Base-by-base conservation (phyloP, 139 green algal genomes). In the Asterochloris erici region DNA sequence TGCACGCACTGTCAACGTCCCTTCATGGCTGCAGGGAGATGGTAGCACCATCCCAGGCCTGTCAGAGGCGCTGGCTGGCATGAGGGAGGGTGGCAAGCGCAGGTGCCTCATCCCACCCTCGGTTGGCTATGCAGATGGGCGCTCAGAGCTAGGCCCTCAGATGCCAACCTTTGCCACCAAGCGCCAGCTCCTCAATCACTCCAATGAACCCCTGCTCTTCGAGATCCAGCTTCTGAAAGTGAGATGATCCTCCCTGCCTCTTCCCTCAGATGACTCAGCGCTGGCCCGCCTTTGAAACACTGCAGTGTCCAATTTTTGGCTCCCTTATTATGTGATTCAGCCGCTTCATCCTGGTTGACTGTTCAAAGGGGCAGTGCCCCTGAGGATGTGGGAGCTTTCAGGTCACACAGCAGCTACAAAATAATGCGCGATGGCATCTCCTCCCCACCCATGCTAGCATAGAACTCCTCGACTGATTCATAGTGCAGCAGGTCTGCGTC, bases 131-230 rank as follows among this genome's bases (percentile, higher is more conserved):
- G 15, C 47, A 70, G 60, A 14, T 23, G 16, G 23, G 9, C 23
- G 15, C 14, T 54, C 38, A 54, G 23, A 81, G 16, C 16, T 38
- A 19, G 24, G 24, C 54, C 93, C 92, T 15, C 88, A 92, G 79
- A 91, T 91, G 62, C 93, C 94, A 17, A 96, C 90, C 14, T 97
- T 94, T 89, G 92, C 87, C 9, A 95, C 93, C 12, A 87, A 91
- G 81, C 86, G 94, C 13, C 94, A 97, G 87, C 90, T 97, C 28
- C 73, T 89, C 26, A 95, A 90, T 83, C 93, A 97, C 81, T 83
- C 77, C 62, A 83, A 28, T 11, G 94, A 97, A 84, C 88, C 91
- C 14, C 87, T 97, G 77, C 85, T 97, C 70, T 97, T 97, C 86
- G 94, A 97, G 86, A 82, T 96, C 26, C 78, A 95, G 87, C 79